Percentiles rank a stretch among this genome's conserved stretches.
phyloP scores from a whole-genome alignment of 108 stramenopile species.

The Cyclotella kingstonii region DNA sequence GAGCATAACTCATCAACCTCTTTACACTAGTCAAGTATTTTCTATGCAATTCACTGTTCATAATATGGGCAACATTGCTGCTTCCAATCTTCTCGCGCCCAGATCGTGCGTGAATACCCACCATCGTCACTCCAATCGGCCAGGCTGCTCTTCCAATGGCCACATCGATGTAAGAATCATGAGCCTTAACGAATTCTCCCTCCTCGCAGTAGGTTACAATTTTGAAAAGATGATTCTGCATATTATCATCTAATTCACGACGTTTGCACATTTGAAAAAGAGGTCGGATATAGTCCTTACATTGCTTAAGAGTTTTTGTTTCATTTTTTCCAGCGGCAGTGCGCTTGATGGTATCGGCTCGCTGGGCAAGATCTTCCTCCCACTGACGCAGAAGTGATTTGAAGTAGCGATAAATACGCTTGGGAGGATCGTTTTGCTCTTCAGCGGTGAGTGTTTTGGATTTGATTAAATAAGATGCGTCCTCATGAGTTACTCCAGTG shows the following conservation, averaged over 20 bases:
- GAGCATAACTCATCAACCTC: conserved; percentile 92
- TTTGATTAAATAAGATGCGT: background rate
- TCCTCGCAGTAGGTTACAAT: conserved; percentile 85
- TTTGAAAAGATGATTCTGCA: conserved; percentile 64
- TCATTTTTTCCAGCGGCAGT: conserved; percentile 80
- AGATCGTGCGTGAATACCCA: conserved; percentile 95
- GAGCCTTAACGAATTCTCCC: conserved; percentile 94
- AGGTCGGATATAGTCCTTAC: conserved; percentile 95
- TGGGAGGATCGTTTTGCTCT: conserved; percentile 56
- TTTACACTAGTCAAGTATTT: conserved; percentile 98
- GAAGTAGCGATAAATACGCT: conserved; percentile 78
- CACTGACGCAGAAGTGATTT: conserved; percentile 83
- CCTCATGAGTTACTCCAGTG: background rate
- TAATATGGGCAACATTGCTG: conserved; percentile 95
- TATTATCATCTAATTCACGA: conserved; percentile 51
- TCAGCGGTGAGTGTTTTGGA: conserved; percentile 22
- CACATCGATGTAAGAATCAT: conserved; percentile 92
- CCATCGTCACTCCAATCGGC: conserved; percentile 99
- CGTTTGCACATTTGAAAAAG: conserved; percentile 80
- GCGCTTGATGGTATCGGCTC: conserved; percentile 59
- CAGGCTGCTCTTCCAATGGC: conserved; percentile 97
- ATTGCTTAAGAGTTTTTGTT: conserved; percentile 92
- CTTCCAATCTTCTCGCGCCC: conserved; percentile 93
- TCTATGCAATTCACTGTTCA: conserved; percentile 89
- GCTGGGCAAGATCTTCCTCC: conserved; percentile 77